A percentile compares a stretch with the other conserved stretches of the same genome.
Evolutionary conservation across 2,329 filamentous ascomycete genomes (phyloP).

Genomic region (Alternaria brassicicola): DNA sequence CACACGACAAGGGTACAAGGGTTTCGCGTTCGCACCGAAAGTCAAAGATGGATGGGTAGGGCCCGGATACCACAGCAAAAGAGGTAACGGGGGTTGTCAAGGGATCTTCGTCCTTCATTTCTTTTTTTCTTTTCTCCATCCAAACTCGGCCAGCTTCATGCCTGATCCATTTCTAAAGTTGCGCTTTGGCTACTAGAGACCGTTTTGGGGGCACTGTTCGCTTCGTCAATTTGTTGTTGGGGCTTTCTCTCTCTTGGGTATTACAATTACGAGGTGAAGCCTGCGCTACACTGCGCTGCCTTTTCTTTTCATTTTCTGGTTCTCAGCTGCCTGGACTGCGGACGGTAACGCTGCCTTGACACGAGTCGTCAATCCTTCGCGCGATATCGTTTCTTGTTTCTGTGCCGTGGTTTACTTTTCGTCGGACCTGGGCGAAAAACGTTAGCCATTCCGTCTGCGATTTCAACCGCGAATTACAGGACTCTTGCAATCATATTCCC

Average conservation of each 20-base stretch:
- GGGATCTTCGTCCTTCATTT: background rate
- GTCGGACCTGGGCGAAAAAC: background rate
- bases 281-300: background rate
- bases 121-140: background rate
- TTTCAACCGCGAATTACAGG: background rate
- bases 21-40: background rate
- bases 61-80: conserved; percentile 1
- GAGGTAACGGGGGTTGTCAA: background rate
- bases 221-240: conserved; percentile 2
- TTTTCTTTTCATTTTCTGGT: background rate
- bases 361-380: background rate
- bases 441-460: background rate
- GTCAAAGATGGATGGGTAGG: background rate
- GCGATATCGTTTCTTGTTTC: background rate
- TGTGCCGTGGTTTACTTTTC: conserved; percentile 3
- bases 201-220: conserved; percentile 1
- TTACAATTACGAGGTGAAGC: background rate
- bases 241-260: background rate
- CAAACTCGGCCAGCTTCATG: background rate
- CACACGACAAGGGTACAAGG: background rate
- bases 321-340: background rate
- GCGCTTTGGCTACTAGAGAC: conserved; percentile 1
- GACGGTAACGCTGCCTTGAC: background rate
- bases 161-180: conserved; percentile 1
- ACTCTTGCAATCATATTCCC: background rate